Conservation (phyloP, 2,329 filamentous ascomycete species). For the Domatiomyces catenatus region DNA sequence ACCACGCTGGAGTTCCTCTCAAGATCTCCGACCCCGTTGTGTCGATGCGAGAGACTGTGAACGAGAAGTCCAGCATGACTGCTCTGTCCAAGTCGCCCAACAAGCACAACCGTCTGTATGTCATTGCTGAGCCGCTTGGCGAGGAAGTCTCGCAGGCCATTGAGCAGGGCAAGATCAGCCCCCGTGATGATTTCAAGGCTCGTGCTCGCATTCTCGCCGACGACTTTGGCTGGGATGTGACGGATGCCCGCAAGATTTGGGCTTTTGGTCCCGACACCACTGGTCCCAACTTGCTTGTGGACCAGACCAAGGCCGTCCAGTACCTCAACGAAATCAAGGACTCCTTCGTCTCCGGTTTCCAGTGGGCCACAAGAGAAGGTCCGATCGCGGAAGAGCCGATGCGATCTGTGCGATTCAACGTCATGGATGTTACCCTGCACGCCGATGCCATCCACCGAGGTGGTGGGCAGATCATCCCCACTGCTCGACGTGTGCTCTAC, state of each 20-base stretch:
- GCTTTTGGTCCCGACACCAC: slow-evolving; percentile 96
- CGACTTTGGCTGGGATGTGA: slow-evolving; percentile 98
- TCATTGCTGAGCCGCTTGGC: slow-evolving; percentile 74
- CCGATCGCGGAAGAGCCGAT: slow-evolving; percentile 96
- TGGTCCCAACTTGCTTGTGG: slow-evolving; percentile 94
- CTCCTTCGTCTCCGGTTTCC: slow-evolving; percentile 98
- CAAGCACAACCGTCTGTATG: slow-evolving; percentile 99
- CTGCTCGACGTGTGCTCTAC: slow-evolving; percentile 92
- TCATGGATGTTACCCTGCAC: slow-evolving; percentile 98
- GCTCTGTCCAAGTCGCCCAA: slow-evolving; percentile 99
- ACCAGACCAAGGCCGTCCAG: slow-evolving; percentile 99
- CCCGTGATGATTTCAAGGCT: slow-evolving; percentile 97
- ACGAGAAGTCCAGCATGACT: slow-evolving; percentile 72
- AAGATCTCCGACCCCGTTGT: slow-evolving; percentile 97
- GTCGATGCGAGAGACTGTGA: slow-evolving; percentile 94
- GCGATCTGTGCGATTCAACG: slow-evolving; percentile 94
- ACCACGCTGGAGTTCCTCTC: slow-evolving; percentile 96
- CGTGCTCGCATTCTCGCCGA: slow-evolving; percentile 93
- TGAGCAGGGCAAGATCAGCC: slow-evolving; percentile 77
- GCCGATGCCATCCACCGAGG: slow-evolving; percentile 99
- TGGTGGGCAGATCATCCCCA: slow-evolving; percentile 97
- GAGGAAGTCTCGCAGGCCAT: slow-evolving; percentile 89
- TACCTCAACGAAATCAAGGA: slow-evolving; percentile 99
- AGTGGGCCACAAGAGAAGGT: slow-evolving; percentile 97
- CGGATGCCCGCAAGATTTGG: slow-evolving; percentile 99